A percentile compares a stretch with the other conserved stretches of the same genome.
These are phyloP conservation scores for Lentinula raphanica DNA, from an alignment of 768 basidiomycete genomes.

Conservation along the genomic window DNA sequence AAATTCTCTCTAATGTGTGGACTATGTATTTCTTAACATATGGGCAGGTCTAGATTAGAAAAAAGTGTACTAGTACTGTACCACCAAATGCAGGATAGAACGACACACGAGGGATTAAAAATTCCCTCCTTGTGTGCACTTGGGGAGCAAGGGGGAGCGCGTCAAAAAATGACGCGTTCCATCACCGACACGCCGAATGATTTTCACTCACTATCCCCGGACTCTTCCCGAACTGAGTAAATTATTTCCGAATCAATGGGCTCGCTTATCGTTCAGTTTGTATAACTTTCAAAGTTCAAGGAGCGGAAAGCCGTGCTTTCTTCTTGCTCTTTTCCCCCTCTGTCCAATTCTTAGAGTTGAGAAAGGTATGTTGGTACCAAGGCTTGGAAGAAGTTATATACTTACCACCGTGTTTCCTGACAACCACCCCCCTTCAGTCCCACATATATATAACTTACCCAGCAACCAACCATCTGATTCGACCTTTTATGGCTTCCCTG, in stretches of 20 bases:
- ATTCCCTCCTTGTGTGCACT: too few relatives aligned
- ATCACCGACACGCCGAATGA: background rate
- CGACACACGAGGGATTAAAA: too few relatives aligned
- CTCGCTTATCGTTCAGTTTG: background rate
- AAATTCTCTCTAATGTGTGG: background rate
- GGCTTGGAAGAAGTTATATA: too few relatives aligned
- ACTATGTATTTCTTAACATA: background rate
- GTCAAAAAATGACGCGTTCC: background rate
- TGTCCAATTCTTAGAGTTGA: background rate
- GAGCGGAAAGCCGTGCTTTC: background rate
- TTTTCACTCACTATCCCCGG: background rate
- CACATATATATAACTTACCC: background rate
- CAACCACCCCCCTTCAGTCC: background rate
- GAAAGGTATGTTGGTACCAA: background rate
- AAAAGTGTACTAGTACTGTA: background rate
- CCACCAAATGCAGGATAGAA: too few relatives aligned
- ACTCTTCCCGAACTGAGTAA: background rate
- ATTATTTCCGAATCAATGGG: slow-evolving; percentile 1
- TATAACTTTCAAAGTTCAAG: background rate
- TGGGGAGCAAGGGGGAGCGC: background rate
- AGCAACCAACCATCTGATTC: slow-evolving; percentile 6
- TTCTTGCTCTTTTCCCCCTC: background rate
- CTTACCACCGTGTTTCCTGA: background rate
- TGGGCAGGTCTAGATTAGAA: background rate
- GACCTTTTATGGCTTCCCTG: slow-evolving; percentile 2